Conservation (phyloP, 495 filamentous ascomycete genomes). For the Penicillium odoratum region DNA sequence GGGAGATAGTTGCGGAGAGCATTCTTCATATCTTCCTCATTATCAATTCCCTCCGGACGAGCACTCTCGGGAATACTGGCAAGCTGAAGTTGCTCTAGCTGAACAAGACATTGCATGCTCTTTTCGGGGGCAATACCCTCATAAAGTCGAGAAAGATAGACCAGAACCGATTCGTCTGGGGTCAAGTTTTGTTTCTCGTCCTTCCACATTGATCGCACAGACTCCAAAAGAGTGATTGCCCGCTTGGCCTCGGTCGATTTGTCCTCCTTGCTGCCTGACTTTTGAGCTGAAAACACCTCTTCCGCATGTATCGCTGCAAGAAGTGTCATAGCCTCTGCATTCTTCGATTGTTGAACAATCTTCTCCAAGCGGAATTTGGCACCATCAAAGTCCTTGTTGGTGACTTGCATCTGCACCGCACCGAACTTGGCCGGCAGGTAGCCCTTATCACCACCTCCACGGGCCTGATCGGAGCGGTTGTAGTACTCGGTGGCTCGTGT, state of each 20-base stretch:
- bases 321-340: constrained; percentile 85
- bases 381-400: constrained; percentile 80
- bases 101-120: constrained; percentile 83
- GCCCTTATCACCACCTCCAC: constrained; percentile 83
- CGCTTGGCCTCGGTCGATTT: constrained; percentile 80
- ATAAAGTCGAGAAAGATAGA: constrained; percentile 89
- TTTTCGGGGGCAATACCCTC: constrained; percentile 83
- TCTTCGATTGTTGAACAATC: constrained; percentile 82
- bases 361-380: constrained; percentile 94
- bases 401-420: constrained; percentile 78
- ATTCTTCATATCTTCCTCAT: constrained; percentile 57
- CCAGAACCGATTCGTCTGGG: constrained; percentile 82
- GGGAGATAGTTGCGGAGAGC: constrained; percentile 72
- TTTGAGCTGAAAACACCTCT: constrained; percentile 81
- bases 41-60: constrained; percentile 63
- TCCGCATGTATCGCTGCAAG: constrained; percentile 89
- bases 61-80: constrained; percentile 69
- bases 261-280: constrained; percentile 75
- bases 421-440: constrained; percentile 94
- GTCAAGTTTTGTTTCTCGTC: constrained; percentile 77
- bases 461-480: constrained; percentile 79
- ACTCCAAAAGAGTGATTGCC: constrained; percentile 77
- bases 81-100: constrained; percentile 84
- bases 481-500: constrained; percentile 79
- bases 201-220: constrained; percentile 87